Evolutionary conservation across 2,329 filamentous ascomycete genomes (phyloP).

Genomic region (Neonectria magnoliae): DNA sequence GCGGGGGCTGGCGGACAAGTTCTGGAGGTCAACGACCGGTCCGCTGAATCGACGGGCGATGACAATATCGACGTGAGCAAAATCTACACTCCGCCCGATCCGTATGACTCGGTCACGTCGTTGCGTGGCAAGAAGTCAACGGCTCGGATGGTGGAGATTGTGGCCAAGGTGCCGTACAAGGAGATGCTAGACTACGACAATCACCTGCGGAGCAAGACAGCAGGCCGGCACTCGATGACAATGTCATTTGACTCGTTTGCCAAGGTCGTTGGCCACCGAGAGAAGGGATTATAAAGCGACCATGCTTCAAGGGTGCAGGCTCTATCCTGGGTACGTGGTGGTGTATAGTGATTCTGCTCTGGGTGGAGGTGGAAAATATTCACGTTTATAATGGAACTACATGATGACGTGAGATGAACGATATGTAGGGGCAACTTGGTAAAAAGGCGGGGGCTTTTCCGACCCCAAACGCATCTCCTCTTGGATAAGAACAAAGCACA

Average conservation of each 20-base stretch:
- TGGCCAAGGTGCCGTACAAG: slow-evolving; percentile 89
- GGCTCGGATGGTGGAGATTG: slow-evolving; percentile 70
- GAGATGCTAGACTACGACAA: slow-evolving; percentile 97
- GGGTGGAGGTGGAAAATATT: background rate
- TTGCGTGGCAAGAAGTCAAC: slow-evolving; percentile 61
- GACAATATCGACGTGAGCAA: slow-evolving; percentile 72
- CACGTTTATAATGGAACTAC: background rate
- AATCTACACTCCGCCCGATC: slow-evolving; percentile 90
- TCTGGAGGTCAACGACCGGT: slow-evolving; percentile 72
- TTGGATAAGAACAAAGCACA: background rate
- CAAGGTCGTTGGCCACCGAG: slow-evolving; percentile 62
- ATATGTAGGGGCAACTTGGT: background rate
- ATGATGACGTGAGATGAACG: background rate
- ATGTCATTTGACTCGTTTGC: slow-evolving; percentile 69
- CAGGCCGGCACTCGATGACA: slow-evolving; percentile 74
- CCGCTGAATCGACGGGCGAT: slow-evolving; percentile 50
- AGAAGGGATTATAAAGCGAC: slow-evolving; percentile 55
- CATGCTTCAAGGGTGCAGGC: background rate
- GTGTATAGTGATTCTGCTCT: background rate
- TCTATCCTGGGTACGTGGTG: background rate
- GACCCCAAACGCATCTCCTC: background rate
- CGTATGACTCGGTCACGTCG: slow-evolving; percentile 73
- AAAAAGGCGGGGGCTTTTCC: background rate
- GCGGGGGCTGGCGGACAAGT: slow-evolving; percentile 78
- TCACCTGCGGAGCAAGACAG: slow-evolving; percentile 87